Conservation (phyloP, 1,139 yeast species). For the Geotrichum siamense region DNA sequence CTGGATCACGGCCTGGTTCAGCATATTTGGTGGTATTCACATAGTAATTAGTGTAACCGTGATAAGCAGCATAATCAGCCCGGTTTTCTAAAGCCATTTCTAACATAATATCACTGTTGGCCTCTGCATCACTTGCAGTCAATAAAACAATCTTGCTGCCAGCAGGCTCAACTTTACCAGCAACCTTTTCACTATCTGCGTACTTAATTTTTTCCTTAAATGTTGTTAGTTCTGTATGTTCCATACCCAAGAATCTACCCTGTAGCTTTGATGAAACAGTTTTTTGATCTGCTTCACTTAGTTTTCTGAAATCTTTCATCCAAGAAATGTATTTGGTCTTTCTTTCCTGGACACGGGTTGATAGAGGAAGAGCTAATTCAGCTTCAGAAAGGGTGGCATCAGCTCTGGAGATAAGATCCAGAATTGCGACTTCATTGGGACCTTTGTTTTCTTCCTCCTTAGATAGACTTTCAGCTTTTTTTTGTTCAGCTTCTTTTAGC, state of each 20-base stretch:
- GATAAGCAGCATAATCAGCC: constrained; percentile 30
- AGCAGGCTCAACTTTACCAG: constrained; percentile 23
- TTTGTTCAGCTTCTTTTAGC: constrained; percentile 28
- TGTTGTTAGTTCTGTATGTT: constrained; percentile 11
- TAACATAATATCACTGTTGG: constrained; percentile 25
- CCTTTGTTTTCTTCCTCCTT: constrained; percentile 12
- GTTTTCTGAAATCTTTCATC: constrained; percentile 11
- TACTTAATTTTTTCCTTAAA: constrained; percentile 9
- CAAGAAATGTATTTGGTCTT: constrained; percentile 11
- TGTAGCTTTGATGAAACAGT: constrained; percentile 12
- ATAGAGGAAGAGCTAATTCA: constrained; percentile 7
- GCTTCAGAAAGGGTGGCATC: constrained; percentile 7
- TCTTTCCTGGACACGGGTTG: constrained; percentile 9
- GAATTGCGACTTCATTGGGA: constrained; percentile 1
- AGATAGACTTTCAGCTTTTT: constrained; percentile 15
- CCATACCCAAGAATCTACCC: constrained; percentile 11
- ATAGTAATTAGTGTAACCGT: constrained; percentile 30
- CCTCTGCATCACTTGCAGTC: constrained; percentile 31
- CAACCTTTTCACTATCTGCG: constrained; percentile 10
- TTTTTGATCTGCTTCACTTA: constrained; percentile 7
- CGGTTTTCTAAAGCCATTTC: constrained; percentile 30
- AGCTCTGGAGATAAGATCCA: background rate
- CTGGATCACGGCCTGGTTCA: constrained; percentile 19
- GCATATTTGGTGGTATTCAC: constrained; percentile 26
- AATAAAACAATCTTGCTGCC: constrained; percentile 28